phyloP scores from a whole-genome alignment of 2,329 filamentous ascomycete genomes.

The Trichoderma citrinoviride region DNA sequence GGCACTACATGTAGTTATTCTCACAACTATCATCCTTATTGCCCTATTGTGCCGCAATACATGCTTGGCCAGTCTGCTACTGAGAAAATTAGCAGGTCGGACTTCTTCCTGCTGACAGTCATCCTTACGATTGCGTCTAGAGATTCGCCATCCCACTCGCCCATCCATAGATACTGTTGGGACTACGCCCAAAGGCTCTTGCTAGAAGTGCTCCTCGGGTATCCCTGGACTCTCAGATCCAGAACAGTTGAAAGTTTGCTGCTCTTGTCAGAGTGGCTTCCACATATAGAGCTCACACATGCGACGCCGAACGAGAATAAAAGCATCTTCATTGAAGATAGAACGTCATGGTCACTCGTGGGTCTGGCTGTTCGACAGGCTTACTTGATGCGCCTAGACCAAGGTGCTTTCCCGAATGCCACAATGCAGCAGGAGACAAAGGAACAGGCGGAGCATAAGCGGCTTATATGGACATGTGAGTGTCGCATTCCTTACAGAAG shows the following conservation, averaged over 20 bases:
- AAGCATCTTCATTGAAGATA: constrained; percentile 4
- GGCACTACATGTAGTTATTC: not conserved
- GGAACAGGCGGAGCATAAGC: not conserved
- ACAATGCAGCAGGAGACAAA: not conserved
- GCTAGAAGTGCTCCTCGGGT: not conserved
- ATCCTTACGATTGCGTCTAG: not conserved
- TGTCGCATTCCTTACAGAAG: too few species aligned
- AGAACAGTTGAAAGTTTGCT: constrained; percentile 1
- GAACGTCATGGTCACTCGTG: constrained; percentile 6
- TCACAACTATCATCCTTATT: constrained; percentile 4
- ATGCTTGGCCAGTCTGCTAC: not conserved
- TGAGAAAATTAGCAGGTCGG: not conserved
- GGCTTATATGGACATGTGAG: constrained; percentile 10
- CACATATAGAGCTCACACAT: not conserved
- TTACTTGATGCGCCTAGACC: constrained; percentile 2
- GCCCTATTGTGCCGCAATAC: constrained; percentile 1
- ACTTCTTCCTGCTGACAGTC: constrained; percentile 6
- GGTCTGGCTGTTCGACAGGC: constrained; percentile 5
- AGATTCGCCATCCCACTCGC: not conserved
- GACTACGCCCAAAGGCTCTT: not conserved
- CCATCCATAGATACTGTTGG: not conserved
- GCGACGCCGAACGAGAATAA: not conserved
- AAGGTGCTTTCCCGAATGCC: not conserved
- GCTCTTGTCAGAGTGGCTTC: constrained; percentile 7
- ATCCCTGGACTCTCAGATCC: not conserved